Evolutionary conservation across 164 flowering plant genomes (phyloP).

Genomic region (Akebia trifoliata): DNA sequence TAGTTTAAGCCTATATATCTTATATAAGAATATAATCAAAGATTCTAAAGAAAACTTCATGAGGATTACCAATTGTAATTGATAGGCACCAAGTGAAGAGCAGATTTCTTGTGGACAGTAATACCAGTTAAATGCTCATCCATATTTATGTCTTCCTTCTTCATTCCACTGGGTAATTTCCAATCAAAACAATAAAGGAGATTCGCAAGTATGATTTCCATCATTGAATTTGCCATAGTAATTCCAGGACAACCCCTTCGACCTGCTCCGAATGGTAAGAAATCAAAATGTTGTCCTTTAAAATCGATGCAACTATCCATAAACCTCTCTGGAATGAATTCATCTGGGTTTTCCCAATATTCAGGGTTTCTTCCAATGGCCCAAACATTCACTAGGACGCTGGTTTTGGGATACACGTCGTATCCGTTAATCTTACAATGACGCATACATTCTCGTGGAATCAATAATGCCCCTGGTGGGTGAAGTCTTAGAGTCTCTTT

Average conservation of each 20-base stretch:
- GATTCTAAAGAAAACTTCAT: too few species aligned
- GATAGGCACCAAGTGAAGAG: slow-evolving; percentile 11
- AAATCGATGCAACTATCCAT: slow-evolving; percentile 10
- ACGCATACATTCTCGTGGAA: too few species aligned
- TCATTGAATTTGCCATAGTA: slow-evolving; percentile 13
- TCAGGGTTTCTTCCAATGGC: slow-evolving; percentile 31
- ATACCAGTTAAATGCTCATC: slow-evolving; percentile 14
- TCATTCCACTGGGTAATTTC: slow-evolving; percentile 22
- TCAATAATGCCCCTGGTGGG: too few species aligned
- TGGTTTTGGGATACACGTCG: too few species aligned
- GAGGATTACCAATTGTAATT: neutral
- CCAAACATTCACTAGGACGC: too few species aligned
- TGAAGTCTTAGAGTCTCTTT: too few species aligned
- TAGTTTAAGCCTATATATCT: too few species aligned
- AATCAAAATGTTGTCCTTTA: slow-evolving; percentile 24
- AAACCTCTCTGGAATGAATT: slow-evolving; percentile 33
- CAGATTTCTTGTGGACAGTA: slow-evolving; percentile 23
- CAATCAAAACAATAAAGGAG: slow-evolving; percentile 30
- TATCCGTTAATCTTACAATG: too few species aligned
- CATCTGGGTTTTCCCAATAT: slow-evolving; percentile 26
- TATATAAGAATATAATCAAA: too few species aligned
- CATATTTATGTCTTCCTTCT: slow-evolving; percentile 26
- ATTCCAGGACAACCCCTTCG: slow-evolving; percentile 38
- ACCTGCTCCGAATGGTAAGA: slow-evolving; percentile 34
- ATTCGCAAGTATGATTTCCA: slow-evolving; percentile 24